Conservation (phyloP, 441 rosid genomes). For the Kokia cookei region DNA sequence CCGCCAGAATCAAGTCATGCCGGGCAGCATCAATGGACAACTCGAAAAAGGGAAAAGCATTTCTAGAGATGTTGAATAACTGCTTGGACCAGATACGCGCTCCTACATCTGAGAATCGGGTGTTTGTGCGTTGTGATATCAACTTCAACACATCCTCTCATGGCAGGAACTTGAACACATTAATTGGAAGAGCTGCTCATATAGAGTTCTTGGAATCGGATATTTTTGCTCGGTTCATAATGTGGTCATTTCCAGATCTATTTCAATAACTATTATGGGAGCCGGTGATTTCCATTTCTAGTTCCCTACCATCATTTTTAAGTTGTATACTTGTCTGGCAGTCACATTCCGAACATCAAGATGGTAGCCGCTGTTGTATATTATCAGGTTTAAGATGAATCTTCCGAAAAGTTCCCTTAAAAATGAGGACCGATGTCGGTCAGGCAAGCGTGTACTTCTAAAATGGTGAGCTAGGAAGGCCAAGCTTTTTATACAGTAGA, state of each 20-base stretch:
- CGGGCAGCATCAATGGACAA: constrained; percentile 64
- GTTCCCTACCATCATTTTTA: too few relatives aligned
- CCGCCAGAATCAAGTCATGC: constrained; percentile 83
- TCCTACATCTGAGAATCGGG: constrained; percentile 52
- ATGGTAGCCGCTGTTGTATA: constrained; percentile 1
- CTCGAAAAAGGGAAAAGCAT: constrained; percentile 69
- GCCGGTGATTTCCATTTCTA: background rate
- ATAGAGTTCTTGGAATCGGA: constrained; percentile 91
- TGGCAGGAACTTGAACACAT: constrained; percentile 73
- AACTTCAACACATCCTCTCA: constrained; percentile 74
- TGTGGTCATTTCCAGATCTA: constrained; percentile 90
- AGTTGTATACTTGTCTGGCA: background rate
- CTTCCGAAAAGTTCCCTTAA: background rate
- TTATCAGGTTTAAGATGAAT: background rate
- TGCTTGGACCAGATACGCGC: constrained; percentile 90
- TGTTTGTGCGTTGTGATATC: constrained; percentile 89
- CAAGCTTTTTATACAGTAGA: background rate
- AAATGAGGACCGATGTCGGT: too few relatives aligned
- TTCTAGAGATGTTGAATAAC: constrained; percentile 83
- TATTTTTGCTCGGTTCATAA: constrained; percentile 68
- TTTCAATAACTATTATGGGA: constrained; percentile 36
- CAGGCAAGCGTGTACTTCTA: background rate
- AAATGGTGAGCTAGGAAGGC: background rate
- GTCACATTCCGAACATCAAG: background rate
- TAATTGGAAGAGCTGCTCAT: constrained; percentile 94